Evolutionary conservation across 2,329 filamentous ascomycete genomes (phyloP).

Genomic region (Calonectria naviculata): DNA sequence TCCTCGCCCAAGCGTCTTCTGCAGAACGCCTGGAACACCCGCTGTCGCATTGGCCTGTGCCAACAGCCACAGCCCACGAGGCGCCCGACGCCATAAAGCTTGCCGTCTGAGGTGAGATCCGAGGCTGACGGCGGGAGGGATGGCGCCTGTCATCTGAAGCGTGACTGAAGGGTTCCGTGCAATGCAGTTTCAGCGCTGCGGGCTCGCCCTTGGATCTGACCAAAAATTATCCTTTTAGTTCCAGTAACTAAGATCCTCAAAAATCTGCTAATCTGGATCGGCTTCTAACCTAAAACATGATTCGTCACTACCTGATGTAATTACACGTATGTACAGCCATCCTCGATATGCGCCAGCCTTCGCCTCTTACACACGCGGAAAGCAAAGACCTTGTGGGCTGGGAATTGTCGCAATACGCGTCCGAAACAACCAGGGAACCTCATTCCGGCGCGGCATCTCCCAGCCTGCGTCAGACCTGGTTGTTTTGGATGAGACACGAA

Average conservation of each 20-base stretch:
- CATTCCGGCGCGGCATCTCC: slow-evolving; percentile 15
- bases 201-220: not conserved
- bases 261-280: not conserved
- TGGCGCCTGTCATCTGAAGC: slow-evolving; percentile 20
- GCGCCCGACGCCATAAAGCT: slow-evolving; percentile 7
- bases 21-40: not conserved
- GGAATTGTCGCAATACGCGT: slow-evolving; percentile 9
- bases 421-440: slow-evolving; percentile 16
- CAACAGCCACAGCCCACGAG: slow-evolving; percentile 1
- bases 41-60: not conserved
- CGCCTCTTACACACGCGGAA: not conserved
- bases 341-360: slow-evolving; percentile 1
- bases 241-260: slow-evolving; percentile 3
- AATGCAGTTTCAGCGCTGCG: not conserved
- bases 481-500: not conserved
- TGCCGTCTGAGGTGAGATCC: slow-evolving; percentile 20
- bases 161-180: not conserved
- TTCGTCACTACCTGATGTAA: slow-evolving; percentile 1
- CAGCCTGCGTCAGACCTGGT: not conserved
- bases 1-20: not conserved
- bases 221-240: not conserved
- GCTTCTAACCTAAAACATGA: slow-evolving; percentile 9
- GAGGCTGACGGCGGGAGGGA: slow-evolving; percentile 3
- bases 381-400: not conserved
- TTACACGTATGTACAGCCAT: slow-evolving; percentile 2